Percentiles rank a stretch among this genome's conserved stretches.
phyloP scores from a whole-genome alignment of 1,284 basidiomycete genomes.

The Melampsora abietis-canadensis region DNA sequence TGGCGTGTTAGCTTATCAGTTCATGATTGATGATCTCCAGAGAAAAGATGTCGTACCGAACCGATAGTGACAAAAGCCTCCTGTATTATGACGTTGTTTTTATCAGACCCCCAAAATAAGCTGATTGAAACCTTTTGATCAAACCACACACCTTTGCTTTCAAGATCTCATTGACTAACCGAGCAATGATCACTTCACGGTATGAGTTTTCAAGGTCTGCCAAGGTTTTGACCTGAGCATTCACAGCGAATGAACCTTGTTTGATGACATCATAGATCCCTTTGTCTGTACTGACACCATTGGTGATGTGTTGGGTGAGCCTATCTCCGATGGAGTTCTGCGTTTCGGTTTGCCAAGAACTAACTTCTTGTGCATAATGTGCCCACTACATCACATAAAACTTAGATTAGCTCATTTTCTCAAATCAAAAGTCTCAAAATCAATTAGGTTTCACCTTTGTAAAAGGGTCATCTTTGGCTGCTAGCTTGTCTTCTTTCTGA shows the following conservation, averaged over 20 bases:
- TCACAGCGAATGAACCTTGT: not conserved
- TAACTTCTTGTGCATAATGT: constrained; percentile 9
- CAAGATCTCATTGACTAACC: not conserved
- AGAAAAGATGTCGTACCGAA: constrained; percentile 6
- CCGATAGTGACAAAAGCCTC: constrained; percentile 30
- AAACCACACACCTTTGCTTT: not conserved
- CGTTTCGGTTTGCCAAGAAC: constrained; percentile 10
- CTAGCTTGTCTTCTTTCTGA: not conserved
- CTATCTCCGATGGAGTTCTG: constrained; percentile 2
- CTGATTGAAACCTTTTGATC: not conserved
- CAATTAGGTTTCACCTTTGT: not conserved
- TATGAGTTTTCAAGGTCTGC: not conserved
- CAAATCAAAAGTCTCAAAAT: not conserved
- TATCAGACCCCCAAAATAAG: not conserved
- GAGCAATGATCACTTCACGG: not conserved
- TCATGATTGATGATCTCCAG: not conserved
- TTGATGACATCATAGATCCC: not conserved
- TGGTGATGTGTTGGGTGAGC: not conserved
- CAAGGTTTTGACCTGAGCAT: not conserved
- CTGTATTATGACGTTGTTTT: not conserved
- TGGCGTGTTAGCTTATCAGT: not conserved
- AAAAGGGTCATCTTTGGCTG: constrained; percentile 29
- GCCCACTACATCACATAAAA: constrained; percentile 12
- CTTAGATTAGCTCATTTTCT: not conserved
- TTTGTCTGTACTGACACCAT: constrained; percentile 19